These are phyloP conservation scores for Torulaspora pretoriensis DNA, from an alignment of 1,139 yeast genomes.

Conservation along the genomic window DNA sequence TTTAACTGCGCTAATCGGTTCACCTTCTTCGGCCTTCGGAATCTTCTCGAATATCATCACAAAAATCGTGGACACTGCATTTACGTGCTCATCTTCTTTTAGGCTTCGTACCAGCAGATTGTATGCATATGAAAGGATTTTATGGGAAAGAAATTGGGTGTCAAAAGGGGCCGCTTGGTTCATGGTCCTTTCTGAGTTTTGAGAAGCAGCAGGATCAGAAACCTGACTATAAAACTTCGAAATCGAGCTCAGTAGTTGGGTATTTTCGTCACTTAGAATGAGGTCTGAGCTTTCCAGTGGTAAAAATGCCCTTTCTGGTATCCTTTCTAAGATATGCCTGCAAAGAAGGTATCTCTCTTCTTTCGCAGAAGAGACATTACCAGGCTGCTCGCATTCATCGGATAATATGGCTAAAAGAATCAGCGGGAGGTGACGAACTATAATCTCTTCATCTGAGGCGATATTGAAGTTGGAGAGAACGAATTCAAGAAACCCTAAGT, in stretches of 20 bases:
- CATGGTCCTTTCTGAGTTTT: constrained; percentile 14
- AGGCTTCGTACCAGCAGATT: constrained; percentile 37
- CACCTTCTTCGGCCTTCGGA: constrained; percentile 41
- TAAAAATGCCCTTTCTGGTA: constrained; percentile 57
- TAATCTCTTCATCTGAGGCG: constrained; percentile 74
- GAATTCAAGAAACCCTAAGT: constrained; percentile 50
- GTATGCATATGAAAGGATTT: constrained; percentile 41
- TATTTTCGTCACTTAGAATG: constrained; percentile 14
- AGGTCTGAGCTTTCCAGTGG: constrained; percentile 43
- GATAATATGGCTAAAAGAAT: constrained; percentile 49
- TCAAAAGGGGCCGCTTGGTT: constrained; percentile 41
- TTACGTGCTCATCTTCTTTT: constrained; percentile 18
- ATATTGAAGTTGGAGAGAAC: constrained; percentile 64
- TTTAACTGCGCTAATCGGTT: constrained; percentile 8
- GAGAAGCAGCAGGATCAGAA: constrained; percentile 18
- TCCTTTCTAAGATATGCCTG: constrained; percentile 42
- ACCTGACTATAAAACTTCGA: constrained; percentile 34
- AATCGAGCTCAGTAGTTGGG: constrained; percentile 33
- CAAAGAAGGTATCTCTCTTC: constrained; percentile 29
- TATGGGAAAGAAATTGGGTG: constrained; percentile 43
- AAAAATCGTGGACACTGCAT: constrained; percentile 41
- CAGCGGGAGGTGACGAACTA: constrained; percentile 70
- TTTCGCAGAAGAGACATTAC: constrained; percentile 2
- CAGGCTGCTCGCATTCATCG: constrained; percentile 12
- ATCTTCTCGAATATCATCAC: constrained; percentile 45